Percentiles rank a stretch among this genome's conserved stretches.
phyloP scores from a whole-genome alignment of 257 asterid species.

The Voacanga thouarsii region DNA sequence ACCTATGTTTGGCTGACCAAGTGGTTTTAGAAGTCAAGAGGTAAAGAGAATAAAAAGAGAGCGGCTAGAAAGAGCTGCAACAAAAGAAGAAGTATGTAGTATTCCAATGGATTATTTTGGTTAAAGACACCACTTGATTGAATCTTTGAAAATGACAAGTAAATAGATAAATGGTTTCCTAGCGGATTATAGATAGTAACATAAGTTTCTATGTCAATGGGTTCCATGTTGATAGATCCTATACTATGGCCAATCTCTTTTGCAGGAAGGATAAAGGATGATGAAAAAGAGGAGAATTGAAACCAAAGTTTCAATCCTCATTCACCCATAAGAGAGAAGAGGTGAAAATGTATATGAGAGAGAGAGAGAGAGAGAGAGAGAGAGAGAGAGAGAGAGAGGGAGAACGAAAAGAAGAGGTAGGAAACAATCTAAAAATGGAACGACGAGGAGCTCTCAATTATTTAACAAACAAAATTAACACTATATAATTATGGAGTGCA shows the following conservation, averaged over 20 bases:
- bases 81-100: constrained; percentile 30
- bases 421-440: background rate
- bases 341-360: background rate
- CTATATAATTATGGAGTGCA: no score
- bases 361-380: background rate
- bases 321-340: background rate
- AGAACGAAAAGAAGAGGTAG: background rate
- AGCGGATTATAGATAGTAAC: constrained; percentile 20
- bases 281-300: background rate
- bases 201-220: constrained; percentile 26
- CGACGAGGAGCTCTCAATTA: no score
- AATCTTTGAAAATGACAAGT: constrained; percentile 19
- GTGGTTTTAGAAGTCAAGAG: constrained; percentile 30
- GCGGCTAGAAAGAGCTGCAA: constrained; percentile 32
- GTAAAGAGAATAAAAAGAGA: constrained; percentile 21
- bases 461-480: no score
- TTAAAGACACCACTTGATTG: constrained; percentile 31
- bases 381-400: background rate
- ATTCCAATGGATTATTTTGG: constrained; percentile 26
- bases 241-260: constrained; percentile 3
- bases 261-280: background rate
- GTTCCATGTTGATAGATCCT: constrained; percentile 37
- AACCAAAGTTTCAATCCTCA: background rate
- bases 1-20: constrained; percentile 38
- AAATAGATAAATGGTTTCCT: constrained; percentile 24